Conservation (phyloP, 2,329 filamentous ascomycete species). For the Alternaria sp. region DNA sequence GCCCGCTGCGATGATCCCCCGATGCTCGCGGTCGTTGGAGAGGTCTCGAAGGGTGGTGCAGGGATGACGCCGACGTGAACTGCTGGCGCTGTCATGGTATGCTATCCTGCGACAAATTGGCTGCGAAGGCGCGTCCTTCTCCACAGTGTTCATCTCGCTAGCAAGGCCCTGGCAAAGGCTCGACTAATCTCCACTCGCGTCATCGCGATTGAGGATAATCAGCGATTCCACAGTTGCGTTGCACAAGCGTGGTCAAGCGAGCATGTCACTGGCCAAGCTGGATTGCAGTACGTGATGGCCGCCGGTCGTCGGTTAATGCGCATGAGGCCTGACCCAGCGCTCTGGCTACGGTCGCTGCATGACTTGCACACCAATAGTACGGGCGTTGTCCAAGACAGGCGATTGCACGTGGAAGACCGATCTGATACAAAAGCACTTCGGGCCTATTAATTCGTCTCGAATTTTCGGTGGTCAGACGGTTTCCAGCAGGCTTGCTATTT, state of each 20-base stretch:
- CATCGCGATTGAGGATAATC: constrained; percentile 23
- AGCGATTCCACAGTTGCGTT: constrained; percentile 20
- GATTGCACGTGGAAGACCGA: constrained; percentile 35
- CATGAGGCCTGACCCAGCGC: constrained; percentile 33
- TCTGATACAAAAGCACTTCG: constrained; percentile 25
- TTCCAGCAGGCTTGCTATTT: background rate
- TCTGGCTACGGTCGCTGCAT: constrained; percentile 40
- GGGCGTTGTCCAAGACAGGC: constrained; percentile 23
- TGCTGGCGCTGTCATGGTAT: constrained; percentile 28
- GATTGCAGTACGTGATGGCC: constrained; percentile 21
- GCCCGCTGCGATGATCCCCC: constrained; percentile 13
- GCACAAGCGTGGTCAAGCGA: constrained; percentile 32
- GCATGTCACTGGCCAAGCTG: constrained; percentile 24
- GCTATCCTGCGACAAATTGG: constrained; percentile 39
- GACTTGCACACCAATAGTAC: constrained; percentile 33
- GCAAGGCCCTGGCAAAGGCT: constrained; percentile 25
- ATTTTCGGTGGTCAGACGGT: constrained; percentile 2
- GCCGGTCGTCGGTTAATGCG: constrained; percentile 26
- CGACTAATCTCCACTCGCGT: constrained; percentile 37
- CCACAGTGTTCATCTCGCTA: constrained; percentile 50
- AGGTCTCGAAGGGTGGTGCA: constrained; percentile 15
- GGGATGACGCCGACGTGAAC: constrained; percentile 28
- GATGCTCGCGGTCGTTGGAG: constrained; percentile 12
- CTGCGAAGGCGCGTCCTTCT: constrained; percentile 43
- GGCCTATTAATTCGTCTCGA: constrained; percentile 10